These are phyloP conservation scores for Zangia roseola DNA, from an alignment of 768 basidiomycete genomes.

Conservation along the genomic window DNA sequence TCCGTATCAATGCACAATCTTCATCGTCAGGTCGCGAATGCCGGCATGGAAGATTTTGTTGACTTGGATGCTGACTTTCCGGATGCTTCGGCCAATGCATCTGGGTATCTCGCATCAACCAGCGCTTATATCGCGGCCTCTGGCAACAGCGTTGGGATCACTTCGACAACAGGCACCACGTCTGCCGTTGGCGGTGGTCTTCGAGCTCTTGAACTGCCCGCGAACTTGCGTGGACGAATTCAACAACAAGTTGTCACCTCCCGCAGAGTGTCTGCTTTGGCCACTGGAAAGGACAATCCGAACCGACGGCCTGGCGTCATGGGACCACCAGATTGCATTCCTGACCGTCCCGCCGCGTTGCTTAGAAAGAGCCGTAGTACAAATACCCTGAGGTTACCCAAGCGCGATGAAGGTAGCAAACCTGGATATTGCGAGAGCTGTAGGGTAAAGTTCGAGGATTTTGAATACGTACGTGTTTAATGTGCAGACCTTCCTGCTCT, in stretches of 20 bases:
- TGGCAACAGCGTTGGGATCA: slow-evolving; percentile 91
- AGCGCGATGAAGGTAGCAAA: slow-evolving; percentile 83
- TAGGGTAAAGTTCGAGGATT: slow-evolving; percentile 85
- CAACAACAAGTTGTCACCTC: slow-evolving; percentile 69
- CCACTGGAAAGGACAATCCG: slow-evolving; percentile 24
- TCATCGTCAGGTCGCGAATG: slow-evolving; percentile 49
- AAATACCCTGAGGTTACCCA: slow-evolving; percentile 70
- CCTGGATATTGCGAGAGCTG: slow-evolving; percentile 99
- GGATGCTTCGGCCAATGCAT: slow-evolving; percentile 63
- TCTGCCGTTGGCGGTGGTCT: slow-evolving; percentile 53
- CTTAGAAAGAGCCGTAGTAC: slow-evolving; percentile 81
- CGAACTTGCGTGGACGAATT: slow-evolving; percentile 52
- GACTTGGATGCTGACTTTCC: slow-evolving; percentile 40
- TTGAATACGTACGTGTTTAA: slow-evolving; percentile 56
- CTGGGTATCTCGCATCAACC: slow-evolving; percentile 63
- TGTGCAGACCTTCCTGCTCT: background rate
- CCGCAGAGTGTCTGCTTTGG: slow-evolving; percentile 43
- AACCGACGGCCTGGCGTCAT: slow-evolving; percentile 41
- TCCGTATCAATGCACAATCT: slow-evolving; percentile 76
- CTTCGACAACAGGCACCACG: slow-evolving; percentile 87
- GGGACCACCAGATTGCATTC: slow-evolving; percentile 67
- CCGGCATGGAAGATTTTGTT: slow-evolving; percentile 40
- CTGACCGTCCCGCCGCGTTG: slow-evolving; percentile 45
- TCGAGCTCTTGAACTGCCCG: slow-evolving; percentile 50
- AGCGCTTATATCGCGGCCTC: slow-evolving; percentile 83